Conservation (phyloP, 164 flowering plant genomes). For the Buxus sempervirens region DNA sequence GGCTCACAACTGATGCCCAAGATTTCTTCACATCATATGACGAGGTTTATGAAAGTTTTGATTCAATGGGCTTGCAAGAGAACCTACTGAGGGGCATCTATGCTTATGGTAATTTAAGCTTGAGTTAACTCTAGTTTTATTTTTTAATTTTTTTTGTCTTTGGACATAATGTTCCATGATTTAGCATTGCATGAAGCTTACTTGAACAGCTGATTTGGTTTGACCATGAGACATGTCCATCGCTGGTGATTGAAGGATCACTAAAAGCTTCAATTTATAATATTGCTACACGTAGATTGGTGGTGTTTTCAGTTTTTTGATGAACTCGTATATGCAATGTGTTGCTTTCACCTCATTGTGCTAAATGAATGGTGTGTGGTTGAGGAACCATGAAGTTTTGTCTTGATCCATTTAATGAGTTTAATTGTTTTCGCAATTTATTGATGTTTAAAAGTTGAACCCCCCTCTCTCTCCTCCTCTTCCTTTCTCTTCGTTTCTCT, state of each 20-base stretch:
- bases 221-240: not conserved
- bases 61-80: constrained; percentile 61
- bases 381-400: not conserved
- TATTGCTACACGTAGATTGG: not conserved
- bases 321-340: not conserved
- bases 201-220: not conserved
- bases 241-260: too few species aligned
- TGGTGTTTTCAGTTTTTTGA: too few species aligned
- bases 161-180: not conserved
- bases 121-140: too few species aligned
- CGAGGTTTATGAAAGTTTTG: constrained; percentile 71
- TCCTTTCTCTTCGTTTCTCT: too few species aligned
- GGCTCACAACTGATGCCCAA: constrained; percentile 47
- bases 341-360: not conserved
- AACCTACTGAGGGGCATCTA: constrained; percentile 82
- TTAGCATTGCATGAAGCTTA: not conserved
- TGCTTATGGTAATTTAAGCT: constrained; percentile 57
- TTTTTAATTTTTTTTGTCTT: too few species aligned
- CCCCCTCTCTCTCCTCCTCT: too few species aligned
- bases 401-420: not conserved
- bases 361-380: not conserved
- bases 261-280: not conserved
- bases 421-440: not conserved
- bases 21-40: constrained; percentile 74
- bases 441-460: too few species aligned